phyloP scores from a whole-genome alignment of 2,329 filamentous ascomycete species.

The Aureobasidium sp. region DNA sequence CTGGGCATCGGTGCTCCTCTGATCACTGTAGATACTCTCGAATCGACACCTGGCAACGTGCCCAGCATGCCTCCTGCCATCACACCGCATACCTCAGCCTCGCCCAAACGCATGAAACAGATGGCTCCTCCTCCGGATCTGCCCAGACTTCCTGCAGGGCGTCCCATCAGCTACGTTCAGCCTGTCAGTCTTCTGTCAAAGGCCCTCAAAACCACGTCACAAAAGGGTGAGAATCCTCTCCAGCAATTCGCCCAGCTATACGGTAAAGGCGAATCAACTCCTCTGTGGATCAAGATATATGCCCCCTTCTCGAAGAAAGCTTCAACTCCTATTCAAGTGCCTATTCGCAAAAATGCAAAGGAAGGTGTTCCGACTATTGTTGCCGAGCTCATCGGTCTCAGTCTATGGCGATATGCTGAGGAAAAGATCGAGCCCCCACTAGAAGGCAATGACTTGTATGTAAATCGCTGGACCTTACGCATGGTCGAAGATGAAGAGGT shows the following conservation, averaged over 20 bases:
- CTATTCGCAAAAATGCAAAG: conserved; percentile 62
- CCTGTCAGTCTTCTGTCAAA: conserved; percentile 66
- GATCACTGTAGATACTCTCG: conserved; percentile 17
- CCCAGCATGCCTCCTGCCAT: conserved; percentile 38
- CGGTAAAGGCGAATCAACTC: conserved; percentile 70
- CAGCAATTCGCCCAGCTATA: conserved; percentile 70
- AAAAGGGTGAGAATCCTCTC: conserved; percentile 63
- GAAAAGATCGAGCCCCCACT: conserved; percentile 65
- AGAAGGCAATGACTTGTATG: conserved; percentile 58
- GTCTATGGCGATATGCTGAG: conserved; percentile 69
- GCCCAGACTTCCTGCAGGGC: conserved; percentile 62
- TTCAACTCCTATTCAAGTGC: conserved; percentile 61
- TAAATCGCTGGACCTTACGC: conserved; percentile 74
- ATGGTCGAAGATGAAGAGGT: conserved; percentile 82
- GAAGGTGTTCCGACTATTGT: conserved; percentile 65
- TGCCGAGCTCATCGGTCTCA: conserved; percentile 73
- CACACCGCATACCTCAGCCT: conserved; percentile 36
- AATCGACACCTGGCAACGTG: conserved; percentile 5
- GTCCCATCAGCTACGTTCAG: conserved; percentile 63
- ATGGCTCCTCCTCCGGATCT: conserved; percentile 51
- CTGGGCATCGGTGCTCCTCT: conserved; percentile 52
- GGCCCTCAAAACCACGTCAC: conserved; percentile 64
- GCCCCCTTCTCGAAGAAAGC: conserved; percentile 61
- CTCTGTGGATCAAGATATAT: conserved; percentile 70
- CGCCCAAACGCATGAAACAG: conserved; percentile 47